Percentiles rank a stretch among this genome's conserved stretches.
phyloP scores from a whole-genome alignment of 495 filamentous ascomycete genomes.

The Daldinia bambusicola region DNA sequence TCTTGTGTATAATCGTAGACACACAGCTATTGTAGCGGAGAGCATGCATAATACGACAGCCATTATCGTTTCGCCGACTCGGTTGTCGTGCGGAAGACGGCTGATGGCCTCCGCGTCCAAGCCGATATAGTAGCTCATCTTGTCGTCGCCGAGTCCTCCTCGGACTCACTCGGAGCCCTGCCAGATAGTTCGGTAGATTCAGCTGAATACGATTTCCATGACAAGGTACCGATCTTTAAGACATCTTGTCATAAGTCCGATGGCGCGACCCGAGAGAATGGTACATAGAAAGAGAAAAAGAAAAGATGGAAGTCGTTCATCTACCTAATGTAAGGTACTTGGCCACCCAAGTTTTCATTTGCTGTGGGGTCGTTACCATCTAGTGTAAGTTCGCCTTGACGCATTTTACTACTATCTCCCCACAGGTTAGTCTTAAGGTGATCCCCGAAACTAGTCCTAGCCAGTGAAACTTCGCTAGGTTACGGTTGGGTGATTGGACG shows the following conservation, averaged over 20 bases:
- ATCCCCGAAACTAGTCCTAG: conserved; percentile 25
- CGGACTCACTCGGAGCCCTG: conserved; percentile 10
- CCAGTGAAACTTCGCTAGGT: background rate
- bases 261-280: conserved; percentile 5
- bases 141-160: conserved; percentile 4
- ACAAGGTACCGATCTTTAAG: conserved; percentile 22
- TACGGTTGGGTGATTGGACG: conserved; percentile 37
- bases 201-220: conserved; percentile 27
- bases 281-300: conserved; percentile 14
- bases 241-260: conserved; percentile 9
- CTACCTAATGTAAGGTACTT: background rate
- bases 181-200: conserved; percentile 17
- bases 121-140: conserved; percentile 8
- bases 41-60: conserved; percentile 30
- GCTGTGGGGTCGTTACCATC: conserved; percentile 18
- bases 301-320: background rate
- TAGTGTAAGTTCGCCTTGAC: conserved; percentile 2
- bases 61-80: conserved; percentile 24
- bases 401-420: conserved; percentile 11
- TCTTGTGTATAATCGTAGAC: conserved; percentile 40
- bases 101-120: conserved; percentile 1
- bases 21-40: conserved; percentile 31
- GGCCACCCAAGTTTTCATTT: conserved; percentile 9
- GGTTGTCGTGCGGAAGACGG: conserved; percentile 35
- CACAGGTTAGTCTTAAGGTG: conserved; percentile 20